Evolutionary conservation across 164 flowering plant genomes (phyloP), one percentile per base, ranked within the genome.

Genomic region (Piper longum): DNA sequence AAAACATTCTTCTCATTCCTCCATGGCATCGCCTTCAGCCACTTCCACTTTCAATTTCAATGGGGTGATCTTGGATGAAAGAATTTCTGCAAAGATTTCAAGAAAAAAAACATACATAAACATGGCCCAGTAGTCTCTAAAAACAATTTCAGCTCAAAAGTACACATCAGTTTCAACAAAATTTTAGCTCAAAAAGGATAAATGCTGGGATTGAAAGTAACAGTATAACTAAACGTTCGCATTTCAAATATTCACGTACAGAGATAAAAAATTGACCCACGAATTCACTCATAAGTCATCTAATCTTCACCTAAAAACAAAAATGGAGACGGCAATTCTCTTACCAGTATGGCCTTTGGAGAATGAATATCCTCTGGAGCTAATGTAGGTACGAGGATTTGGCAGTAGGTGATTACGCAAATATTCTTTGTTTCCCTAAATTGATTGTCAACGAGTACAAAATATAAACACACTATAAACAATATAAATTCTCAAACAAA

Each of bases 1-100:
- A 26, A 26, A 26, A 26, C 36, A 26, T 26, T 26, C 36, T 26
- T 26, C 36, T 48, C 11, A 87, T 69, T 87, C 93, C 71, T 87
- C 93, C 96, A 87, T 89, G 14, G 84, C 89, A 71, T 85, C 91
- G 36, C 86, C 86, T 73, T 79, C 91, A 56, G 73, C 73, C 51
- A 78, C 79, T 61, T 75, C 85, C 43, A 81, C 84, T 62, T 72
- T 70, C 67, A 81, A 80, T 73, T 61, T 82, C 77, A 86, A 57
- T 13, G 83, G 85, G 4, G 76, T 84, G 26, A 87, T 77, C 80
- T 83, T 87, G 6, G 89, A 83, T 3, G 74, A 41, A 54, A 89
- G 82, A 56, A 89, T 82, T 82, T 87, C 96, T 87, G 88, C 17
- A 73, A 67, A 57, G 56, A 63, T 62, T 14, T 26, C 36, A 26